phyloP scores from a whole-genome alignment of 2,329 filamentous ascomycete species.

The Rhynchosporium graminicola region DNA sequence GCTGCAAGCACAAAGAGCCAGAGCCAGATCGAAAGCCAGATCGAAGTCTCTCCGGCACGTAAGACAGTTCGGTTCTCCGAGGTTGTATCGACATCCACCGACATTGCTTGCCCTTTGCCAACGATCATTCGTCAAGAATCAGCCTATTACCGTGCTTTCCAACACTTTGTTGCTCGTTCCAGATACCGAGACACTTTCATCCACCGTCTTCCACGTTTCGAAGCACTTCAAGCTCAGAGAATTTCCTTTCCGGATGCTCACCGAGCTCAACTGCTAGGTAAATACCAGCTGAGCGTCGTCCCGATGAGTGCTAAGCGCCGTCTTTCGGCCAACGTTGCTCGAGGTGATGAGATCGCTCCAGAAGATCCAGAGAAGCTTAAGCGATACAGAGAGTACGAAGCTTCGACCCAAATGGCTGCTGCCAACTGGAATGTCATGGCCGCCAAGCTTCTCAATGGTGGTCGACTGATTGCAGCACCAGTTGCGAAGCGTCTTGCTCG shows the following conservation, averaged over 20 bases:
- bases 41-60: constrained; percentile 48
- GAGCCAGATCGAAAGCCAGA: constrained; percentile 15
- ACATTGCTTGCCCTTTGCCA: constrained; percentile 51
- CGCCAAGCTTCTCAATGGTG: constrained; percentile 62
- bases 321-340: constrained; percentile 71
- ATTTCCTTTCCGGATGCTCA: constrained; percentile 72
- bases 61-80: constrained; percentile 78
- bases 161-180: constrained; percentile 67
- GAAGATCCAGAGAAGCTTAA: constrained; percentile 64
- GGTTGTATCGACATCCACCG: constrained; percentile 28
- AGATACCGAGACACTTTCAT: constrained; percentile 76
- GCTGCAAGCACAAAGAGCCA: constrained; percentile 35
- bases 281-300: constrained; percentile 74
- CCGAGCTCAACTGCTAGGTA: constrained; percentile 79
- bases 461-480: constrained; percentile 63
- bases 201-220: constrained; percentile 80
- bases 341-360: constrained; percentile 65
- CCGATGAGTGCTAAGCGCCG: constrained; percentile 70
- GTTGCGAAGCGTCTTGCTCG: constrained; percentile 62
- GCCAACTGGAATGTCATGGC: constrained; percentile 63
- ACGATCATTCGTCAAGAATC: constrained; percentile 61
- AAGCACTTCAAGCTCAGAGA: constrained; percentile 82
- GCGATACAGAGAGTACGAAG: constrained; percentile 78
- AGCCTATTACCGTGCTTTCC: constrained; percentile 87
- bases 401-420: constrained; percentile 68